Base-by-base conservation (phyloP, 257 asterid species). In the Solanum virginianum region DNA sequence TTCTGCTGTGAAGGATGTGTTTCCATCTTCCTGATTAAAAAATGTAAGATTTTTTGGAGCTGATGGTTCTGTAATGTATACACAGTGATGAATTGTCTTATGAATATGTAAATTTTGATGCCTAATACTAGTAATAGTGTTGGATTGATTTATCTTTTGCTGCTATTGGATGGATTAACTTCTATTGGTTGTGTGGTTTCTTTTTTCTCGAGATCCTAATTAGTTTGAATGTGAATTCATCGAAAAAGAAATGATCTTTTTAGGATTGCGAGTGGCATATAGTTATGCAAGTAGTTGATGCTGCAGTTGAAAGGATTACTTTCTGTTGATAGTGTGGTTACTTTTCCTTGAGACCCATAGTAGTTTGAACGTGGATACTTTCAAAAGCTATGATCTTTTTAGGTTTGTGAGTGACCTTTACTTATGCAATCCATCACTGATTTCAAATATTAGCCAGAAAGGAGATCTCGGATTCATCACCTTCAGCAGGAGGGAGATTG, bases 1-100 rank as follows among this genome's bases (percentile, higher is more conserved):
- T 0, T 95, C 99, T 26, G 99, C 99, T 13, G 98, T 97, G 36
- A 97, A 97, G 88, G 99, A 97, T 77, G 98, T 94, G 56, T 97
- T 97, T 51, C 99, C 98, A 1, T 94, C 99, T 47, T 81, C 99
- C 47, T 94, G 85, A 56, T 32, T 8, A 32, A 11, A 16, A 32
- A 66, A 62, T 82, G 82, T 84, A 77, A 49, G 80, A 20, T n/a
- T 72, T 72, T 72, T 72, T 71, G 79, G 17, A 10, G 80, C 17
- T 43, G 74, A 15, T 69, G 79, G 16, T 69, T 36, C 79, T 57
- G 79, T 69, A 69, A 36, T 69, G 53, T 69, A 69, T 69, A 69
- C 79, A 39, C 49, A 16, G 45, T 69, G 77, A 17, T 69, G 79
- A 69, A 69, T 69, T 69, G 53, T 69, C 53, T 69, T 69, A 69